Evolutionary conservation across 345 rosid species (phyloP).

Genomic region (Ricinus communis): DNA sequence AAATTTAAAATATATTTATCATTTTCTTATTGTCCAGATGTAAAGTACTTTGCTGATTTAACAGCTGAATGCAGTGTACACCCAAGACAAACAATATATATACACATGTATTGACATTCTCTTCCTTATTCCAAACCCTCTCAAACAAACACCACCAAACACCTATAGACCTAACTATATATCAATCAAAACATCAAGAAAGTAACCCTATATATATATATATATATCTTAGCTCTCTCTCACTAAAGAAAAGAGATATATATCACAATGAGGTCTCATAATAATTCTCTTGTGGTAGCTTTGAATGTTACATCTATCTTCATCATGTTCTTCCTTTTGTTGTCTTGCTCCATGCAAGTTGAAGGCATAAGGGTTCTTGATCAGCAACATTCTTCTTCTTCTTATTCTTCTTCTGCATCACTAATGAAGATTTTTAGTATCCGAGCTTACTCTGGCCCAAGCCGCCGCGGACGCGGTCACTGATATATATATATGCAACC

Average conservation of each 20-base stretch:
- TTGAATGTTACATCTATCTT: constrained; percentile 21
- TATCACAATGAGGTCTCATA: constrained; percentile 5
- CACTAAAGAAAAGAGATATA: not conserved
- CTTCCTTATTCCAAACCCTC: no score
- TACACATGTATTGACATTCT: not conserved
- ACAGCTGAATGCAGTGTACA: no score
- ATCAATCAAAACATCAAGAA: not conserved
- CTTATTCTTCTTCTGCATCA: constrained; percentile 1
- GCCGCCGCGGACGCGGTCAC: constrained; percentile 46
- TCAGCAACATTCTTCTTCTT: constrained; percentile 12
- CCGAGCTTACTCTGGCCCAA: constrained; percentile 49
- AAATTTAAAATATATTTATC: no score
- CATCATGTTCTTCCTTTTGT: constrained; percentile 29
- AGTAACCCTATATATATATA: not conserved
- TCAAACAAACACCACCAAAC: not conserved
- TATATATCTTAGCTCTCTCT: no score
- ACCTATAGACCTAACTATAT: not conserved
- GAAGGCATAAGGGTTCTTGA: constrained; percentile 26
- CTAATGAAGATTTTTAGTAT: not conserved
- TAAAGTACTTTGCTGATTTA: no score
- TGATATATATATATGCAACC: constrained; percentile 15
- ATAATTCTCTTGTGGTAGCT: constrained; percentile 12
- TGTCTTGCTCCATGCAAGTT: constrained; percentile 21
- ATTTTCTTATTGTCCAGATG: no score
- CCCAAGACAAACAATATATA: not conserved